A percentile compares a stretch with the other conserved stretches of the same genome.
phyloP scores from a whole-genome alignment of 208 protist genomes.

The Novymonas esmeraldas region DNA sequence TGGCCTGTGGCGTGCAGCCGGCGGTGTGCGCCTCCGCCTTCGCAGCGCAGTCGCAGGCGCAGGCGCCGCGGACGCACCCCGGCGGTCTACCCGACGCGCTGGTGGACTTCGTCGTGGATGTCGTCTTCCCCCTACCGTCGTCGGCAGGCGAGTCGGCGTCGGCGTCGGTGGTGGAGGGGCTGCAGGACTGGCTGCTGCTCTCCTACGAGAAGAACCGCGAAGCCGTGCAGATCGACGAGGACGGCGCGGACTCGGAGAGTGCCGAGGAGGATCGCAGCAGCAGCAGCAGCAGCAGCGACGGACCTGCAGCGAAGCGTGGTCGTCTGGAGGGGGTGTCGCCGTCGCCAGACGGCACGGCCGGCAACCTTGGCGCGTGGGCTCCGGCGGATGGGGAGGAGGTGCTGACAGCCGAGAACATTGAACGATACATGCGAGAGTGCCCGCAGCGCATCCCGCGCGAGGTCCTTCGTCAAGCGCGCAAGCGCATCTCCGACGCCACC shows the following conservation, averaged over 20 bases:
- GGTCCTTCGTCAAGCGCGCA: constrained; percentile 58
- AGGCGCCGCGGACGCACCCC: neutral
- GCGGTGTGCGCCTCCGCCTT: constrained; percentile 47
- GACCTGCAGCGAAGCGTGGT: neutral
- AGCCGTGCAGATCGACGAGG: constrained; percentile 47
- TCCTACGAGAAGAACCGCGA: constrained; percentile 80
- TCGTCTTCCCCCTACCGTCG: constrained; percentile 65
- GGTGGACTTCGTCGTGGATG: constrained; percentile 85
- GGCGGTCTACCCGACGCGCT: constrained; percentile 37
- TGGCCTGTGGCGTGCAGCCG: constrained; percentile 76
- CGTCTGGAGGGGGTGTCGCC: neutral
- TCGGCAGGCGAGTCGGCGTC: neutral
- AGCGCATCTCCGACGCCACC: constrained; percentile 40
- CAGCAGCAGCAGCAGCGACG: neutral
- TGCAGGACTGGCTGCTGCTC: constrained; percentile 75
- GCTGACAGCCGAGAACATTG: constrained; percentile 79
- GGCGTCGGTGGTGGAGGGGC: constrained; percentile 2
- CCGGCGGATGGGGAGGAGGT: constrained; percentile 55
- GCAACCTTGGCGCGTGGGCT: constrained; percentile 34
- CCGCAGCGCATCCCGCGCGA: constrained; percentile 62
- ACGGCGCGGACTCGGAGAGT: constrained; percentile 3
- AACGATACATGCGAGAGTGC: constrained; percentile 60
- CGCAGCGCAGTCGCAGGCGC: constrained; percentile 17
- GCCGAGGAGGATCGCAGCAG: constrained; percentile 23
- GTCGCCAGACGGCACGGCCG: constrained; percentile 3